A percentile compares a stretch with the other conserved stretches of the same genome.
Evolutionary conservation across 2,329 filamentous ascomycete species (phyloP).

Genomic region (Ceratocystis papillata): DNA sequence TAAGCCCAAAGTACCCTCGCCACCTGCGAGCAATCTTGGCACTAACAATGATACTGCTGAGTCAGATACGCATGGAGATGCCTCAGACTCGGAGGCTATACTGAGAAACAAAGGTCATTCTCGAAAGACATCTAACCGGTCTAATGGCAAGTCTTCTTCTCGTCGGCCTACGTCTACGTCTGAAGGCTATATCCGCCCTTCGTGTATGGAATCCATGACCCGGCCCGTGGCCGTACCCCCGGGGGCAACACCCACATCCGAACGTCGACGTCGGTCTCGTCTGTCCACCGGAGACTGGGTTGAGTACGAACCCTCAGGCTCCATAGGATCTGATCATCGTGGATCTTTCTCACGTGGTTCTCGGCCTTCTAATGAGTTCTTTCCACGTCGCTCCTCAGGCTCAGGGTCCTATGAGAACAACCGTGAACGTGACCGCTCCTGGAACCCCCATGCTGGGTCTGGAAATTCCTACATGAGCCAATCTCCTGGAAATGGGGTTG

Average conservation of each 20-base stretch:
- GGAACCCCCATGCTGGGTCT: slow-evolving; percentile 1
- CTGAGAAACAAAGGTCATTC: slow-evolving; percentile 13
- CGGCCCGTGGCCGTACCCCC: not conserved
- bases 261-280: slow-evolving; percentile 18
- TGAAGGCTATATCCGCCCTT: slow-evolving; percentile 3
- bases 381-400: slow-evolving; percentile 11
- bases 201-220: not conserved
- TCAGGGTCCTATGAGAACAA: slow-evolving; percentile 17
- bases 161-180: slow-evolving; percentile 15
- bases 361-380: slow-evolving; percentile 10
- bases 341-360: slow-evolving; percentile 18
- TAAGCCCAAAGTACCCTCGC: slow-evolving; percentile 17
- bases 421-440: slow-evolving; percentile 13
- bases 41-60: not conserved
- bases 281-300: slow-evolving; percentile 15
- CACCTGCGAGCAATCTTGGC: slow-evolving; percentile 12
- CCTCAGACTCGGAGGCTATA: slow-evolving; percentile 16
- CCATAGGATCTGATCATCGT: slow-evolving; percentile 19
- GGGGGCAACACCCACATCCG: slow-evolving; percentile 14
- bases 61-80: not conserved
- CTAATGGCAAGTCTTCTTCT: slow-evolving; percentile 7
- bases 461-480: slow-evolving; percentile 18
- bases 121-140: slow-evolving; percentile 20
- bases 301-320: slow-evolving; percentile 10
- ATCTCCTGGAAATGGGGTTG: slow-evolving; percentile 15